phyloP scores from a whole-genome alignment of 83 land plant genomes.

The Diphasiastrum complanatum region DNA sequence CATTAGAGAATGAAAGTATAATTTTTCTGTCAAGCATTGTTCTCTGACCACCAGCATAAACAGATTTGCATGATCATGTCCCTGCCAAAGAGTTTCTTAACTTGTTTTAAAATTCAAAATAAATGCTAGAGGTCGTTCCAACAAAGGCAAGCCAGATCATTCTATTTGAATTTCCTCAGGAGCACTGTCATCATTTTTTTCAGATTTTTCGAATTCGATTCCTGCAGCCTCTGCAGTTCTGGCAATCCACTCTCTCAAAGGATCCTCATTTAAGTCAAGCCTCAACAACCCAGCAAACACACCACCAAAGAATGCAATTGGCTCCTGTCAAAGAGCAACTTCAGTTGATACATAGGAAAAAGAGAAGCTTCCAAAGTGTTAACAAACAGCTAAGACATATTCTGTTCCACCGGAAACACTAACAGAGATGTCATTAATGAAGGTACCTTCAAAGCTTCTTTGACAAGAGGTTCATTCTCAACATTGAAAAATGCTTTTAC shows the following conservation, averaged over 20 bases:
- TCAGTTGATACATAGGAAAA: background rate
- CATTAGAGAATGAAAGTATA: too few relatives aligned
- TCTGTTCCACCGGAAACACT: background rate
- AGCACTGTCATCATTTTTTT: too few relatives aligned
- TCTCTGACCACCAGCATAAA: too few relatives aligned
- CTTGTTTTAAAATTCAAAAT: too few relatives aligned
- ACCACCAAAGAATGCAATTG: conserved; percentile 85
- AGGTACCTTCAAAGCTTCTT: conserved; percentile 54
- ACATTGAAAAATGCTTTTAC: conserved; percentile 40
- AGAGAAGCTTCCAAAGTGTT: background rate
- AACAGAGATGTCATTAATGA: background rate
- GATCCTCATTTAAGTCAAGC: conserved; percentile 89
- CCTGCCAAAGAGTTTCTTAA: too few relatives aligned
- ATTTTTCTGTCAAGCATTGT: too few relatives aligned
- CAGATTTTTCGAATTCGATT: conserved; percentile 37
- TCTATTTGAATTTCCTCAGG: too few relatives aligned
- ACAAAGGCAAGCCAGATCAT: too few relatives aligned
- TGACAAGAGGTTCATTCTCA: conserved; percentile 45
- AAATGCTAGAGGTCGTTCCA: too few relatives aligned
- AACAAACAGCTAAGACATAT: background rate
- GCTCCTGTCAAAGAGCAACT: conserved; percentile 48
- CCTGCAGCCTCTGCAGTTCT: conserved; percentile 77
- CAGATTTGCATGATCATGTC: too few relatives aligned
- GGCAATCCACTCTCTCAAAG: conserved; percentile 82
- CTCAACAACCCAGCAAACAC: conserved; percentile 84